Conservation (phyloP, 306 rosid species). For the Biancaea sappan region DNA sequence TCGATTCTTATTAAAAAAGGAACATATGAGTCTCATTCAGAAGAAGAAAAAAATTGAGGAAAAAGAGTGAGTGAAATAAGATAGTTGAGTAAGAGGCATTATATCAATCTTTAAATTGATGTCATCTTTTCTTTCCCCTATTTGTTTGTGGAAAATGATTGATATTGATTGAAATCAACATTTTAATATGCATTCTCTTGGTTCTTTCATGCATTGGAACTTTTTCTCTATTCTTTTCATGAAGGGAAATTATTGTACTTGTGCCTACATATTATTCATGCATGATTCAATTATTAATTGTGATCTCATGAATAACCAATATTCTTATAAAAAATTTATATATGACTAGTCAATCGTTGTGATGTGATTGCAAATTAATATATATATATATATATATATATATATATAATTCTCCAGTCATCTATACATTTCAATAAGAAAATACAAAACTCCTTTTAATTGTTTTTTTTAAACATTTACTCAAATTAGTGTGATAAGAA, state of each 20-base stretch:
- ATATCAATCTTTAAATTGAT: not conserved
- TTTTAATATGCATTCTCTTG: not conserved
- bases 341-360: not conserved
- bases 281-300: too few relatives aligned
- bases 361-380: slow-evolving; percentile 4
- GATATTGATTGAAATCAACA: not conserved
- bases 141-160: not conserved
- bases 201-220: not conserved
- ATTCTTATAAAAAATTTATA: too few relatives aligned
- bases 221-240: not conserved
- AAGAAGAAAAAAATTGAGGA: not conserved
- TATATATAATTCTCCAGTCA: too few relatives aligned
- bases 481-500: too few relatives aligned
- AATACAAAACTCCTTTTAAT: too few relatives aligned
- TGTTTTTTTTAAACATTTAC: too few relatives aligned
- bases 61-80: not conserved
- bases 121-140: not conserved
- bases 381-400: too few relatives aligned
- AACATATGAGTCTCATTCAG: slow-evolving; percentile 1
- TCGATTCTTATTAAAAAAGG: too few relatives aligned
- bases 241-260: too few relatives aligned
- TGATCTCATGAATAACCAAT: too few relatives aligned
- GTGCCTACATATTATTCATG: not conserved
- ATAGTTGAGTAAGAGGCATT: not conserved
- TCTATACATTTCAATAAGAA: too few relatives aligned